Conservation (phyloP, 164 flowering plant species). For the Tinospora cordifolia region DNA sequence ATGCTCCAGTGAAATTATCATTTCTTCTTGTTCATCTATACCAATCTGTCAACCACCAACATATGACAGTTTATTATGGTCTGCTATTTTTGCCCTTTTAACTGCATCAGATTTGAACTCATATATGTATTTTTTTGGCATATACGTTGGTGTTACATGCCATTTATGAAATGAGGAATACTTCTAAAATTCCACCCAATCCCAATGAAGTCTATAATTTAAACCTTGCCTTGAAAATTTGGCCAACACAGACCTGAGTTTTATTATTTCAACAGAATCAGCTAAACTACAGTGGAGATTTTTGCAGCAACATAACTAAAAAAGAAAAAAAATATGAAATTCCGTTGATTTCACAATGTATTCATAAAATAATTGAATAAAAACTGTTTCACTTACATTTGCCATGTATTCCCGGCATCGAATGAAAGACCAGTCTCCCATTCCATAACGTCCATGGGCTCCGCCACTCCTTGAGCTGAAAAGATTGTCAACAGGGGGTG, state of each 20-base stretch:
- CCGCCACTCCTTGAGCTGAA: constrained; percentile 81
- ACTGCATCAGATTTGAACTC: not conserved
- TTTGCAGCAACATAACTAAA: not conserved
- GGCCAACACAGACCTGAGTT: not conserved
- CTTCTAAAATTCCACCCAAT: not conserved
- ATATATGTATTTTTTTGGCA: not conserved
- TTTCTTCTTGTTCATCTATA: not conserved
- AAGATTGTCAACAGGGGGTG: not conserved
- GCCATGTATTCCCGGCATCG: constrained; percentile 81
- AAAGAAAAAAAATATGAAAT: not conserved
- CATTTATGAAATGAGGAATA: not conserved
- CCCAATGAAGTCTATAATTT: not conserved
- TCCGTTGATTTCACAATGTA: not conserved
- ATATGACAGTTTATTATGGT: not conserved
- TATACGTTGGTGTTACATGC: not conserved
- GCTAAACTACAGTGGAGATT: not conserved
- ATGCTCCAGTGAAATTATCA: no score
- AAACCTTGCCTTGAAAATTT: not conserved
- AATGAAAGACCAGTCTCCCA: constrained; percentile 74
- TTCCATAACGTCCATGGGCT: constrained; percentile 91
- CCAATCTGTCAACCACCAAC: not conserved
- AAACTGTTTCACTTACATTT: constrained; percentile 40
- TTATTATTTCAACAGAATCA: not conserved
- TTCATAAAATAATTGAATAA: constrained; percentile 1
- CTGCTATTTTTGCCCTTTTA: not conserved